Evolutionary conservation across 176 grass and related monocot species (phyloP).

Genomic region (Zoysia japonica): DNA sequence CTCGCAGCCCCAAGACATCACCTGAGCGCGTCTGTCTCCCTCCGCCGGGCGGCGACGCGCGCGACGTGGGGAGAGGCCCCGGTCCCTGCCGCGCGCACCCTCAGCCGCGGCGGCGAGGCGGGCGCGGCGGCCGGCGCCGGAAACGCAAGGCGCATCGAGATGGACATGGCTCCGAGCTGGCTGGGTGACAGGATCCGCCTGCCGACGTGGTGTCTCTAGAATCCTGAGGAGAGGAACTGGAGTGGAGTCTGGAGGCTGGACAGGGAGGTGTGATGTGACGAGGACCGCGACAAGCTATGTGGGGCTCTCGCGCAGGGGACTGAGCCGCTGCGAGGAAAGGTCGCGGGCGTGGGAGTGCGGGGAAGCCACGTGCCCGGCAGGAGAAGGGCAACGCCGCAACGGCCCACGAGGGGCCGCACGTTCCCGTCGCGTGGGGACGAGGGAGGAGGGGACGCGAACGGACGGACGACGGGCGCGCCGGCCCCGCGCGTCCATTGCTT

Average conservation of each 20-base stretch:
- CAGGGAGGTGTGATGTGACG: background rate
- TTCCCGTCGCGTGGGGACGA: constrained; percentile 7
- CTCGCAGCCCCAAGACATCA: background rate
- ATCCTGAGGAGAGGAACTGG: background rate
- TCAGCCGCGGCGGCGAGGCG: background rate
- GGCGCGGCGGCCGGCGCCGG: constrained; percentile 4
- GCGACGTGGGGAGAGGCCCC: background rate
- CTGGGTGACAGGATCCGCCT: too few species aligned
- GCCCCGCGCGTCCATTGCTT: background rate
- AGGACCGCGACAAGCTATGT: background rate
- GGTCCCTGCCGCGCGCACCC: background rate
- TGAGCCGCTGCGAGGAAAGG: background rate
- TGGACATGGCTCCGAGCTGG: constrained; percentile 17
- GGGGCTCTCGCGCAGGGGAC: background rate
- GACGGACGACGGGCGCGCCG: background rate
- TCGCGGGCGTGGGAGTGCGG: background rate
- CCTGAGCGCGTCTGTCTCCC: constrained; percentile 39
- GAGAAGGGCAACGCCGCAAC: background rate
- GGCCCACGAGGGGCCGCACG: constrained; percentile 34
- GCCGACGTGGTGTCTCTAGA: background rate
- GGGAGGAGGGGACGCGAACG: background rate
- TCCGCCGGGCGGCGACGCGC: constrained; percentile 12
- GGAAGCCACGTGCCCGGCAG: background rate
- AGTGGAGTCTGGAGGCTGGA: background rate
- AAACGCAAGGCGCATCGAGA: constrained; percentile 52